phyloP scores from a whole-genome alignment of 1,139 yeast species.

The Wickerhamomyces sp. region DNA sequence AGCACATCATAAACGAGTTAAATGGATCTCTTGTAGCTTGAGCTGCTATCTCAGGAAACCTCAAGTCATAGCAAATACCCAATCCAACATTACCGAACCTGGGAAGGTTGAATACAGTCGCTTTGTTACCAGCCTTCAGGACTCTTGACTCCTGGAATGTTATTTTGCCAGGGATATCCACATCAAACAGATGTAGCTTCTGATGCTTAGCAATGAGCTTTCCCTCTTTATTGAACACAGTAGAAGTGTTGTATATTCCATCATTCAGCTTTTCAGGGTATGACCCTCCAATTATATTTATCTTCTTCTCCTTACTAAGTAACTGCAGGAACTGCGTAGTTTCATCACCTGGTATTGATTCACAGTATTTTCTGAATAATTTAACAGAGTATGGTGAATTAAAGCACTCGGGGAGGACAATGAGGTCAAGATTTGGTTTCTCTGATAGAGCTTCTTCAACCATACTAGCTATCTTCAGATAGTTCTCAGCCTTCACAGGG shows the following conservation, averaged over 20 bases:
- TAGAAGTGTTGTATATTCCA: slow-evolving; percentile 74
- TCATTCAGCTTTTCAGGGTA: slow-evolving; percentile 72
- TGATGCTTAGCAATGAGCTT: slow-evolving; percentile 79
- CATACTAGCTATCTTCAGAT: slow-evolving; percentile 40
- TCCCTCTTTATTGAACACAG: slow-evolving; percentile 70
- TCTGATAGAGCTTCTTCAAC: slow-evolving; percentile 43
- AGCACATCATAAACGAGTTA: slow-evolving; percentile 23
- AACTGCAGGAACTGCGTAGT: slow-evolving; percentile 57
- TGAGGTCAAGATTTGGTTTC: slow-evolving; percentile 41
- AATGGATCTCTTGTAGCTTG: slow-evolving; percentile 45
- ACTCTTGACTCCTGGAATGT: slow-evolving; percentile 79
- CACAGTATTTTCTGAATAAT: slow-evolving; percentile 84
- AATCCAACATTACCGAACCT: slow-evolving; percentile 64
- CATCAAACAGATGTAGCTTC: slow-evolving; percentile 85
- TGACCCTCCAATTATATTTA: slow-evolving; percentile 83
- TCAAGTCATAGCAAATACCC: slow-evolving; percentile 80
- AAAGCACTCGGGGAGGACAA: slow-evolving; percentile 69
- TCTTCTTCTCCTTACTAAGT: slow-evolving; percentile 57
- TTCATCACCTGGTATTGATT: slow-evolving; percentile 63
- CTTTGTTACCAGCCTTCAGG: slow-evolving; percentile 71
- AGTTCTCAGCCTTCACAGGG: slow-evolving; percentile 32
- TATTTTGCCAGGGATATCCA: slow-evolving; percentile 86
- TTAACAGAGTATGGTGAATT: slow-evolving; percentile 91
- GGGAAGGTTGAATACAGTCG: slow-evolving; percentile 68
- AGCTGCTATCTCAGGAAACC: slow-evolving; percentile 88